Percentiles rank a stretch among this genome's conserved stretches.
These are phyloP conservation scores for Tolypocladium amazonense DNA, from an alignment of 2,329 filamentous ascomycete species.

Conservation along the genomic window DNA sequence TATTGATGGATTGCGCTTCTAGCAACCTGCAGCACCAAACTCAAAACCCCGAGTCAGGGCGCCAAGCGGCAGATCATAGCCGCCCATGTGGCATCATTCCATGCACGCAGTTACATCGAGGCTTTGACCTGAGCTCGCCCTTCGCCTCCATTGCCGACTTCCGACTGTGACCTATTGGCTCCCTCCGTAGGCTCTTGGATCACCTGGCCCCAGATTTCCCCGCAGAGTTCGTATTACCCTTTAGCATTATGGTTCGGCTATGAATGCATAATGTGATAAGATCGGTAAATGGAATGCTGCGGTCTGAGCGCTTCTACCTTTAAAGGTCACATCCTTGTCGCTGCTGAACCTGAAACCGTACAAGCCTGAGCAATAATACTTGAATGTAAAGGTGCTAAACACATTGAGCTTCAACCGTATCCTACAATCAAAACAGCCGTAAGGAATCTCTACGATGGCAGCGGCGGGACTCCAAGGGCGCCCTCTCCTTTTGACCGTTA, in stretches of 20 bases:
- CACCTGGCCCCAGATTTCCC: neutral
- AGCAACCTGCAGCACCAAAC: neutral
- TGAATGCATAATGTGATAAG: neutral
- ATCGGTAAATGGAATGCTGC: neutral
- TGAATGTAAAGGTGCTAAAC: neutral
- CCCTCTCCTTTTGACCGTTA: constrained; percentile 29
- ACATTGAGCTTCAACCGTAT: neutral
- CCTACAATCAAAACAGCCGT: no score
- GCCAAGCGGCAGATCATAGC: neutral
- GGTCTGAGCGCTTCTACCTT: no score
- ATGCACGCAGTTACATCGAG: neutral
- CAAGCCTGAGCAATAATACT: no score
- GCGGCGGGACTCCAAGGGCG: constrained; percentile 13
- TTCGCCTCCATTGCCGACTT: neutral
- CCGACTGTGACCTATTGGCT: neutral
- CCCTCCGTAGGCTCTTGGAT: no score
- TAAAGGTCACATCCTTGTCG: neutral
- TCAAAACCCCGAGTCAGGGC: neutral
- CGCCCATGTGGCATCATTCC: neutral
- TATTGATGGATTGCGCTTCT: neutral
- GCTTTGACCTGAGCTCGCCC: neutral
- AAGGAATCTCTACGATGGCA: neutral
- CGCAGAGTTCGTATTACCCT: neutral
- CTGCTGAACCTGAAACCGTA: neutral
- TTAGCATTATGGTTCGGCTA: neutral